phyloP scores from a whole-genome alignment of 768 basidiomycete genomes.

The Hemileccinum rubropunctum region DNA sequence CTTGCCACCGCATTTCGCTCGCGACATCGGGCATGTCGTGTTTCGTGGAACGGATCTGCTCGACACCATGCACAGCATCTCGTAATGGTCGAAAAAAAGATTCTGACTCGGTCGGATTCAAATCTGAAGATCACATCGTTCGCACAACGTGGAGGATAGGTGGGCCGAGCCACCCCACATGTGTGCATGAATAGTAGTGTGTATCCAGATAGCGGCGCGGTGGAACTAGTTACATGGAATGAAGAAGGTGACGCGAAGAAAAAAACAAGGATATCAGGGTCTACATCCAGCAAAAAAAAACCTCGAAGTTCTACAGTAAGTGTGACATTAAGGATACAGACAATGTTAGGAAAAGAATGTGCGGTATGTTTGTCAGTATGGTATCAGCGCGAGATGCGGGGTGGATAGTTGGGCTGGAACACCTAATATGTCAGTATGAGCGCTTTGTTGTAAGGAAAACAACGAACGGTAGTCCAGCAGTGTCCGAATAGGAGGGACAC shows the following conservation, averaged over 20 bases:
- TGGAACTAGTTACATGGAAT: neutral
- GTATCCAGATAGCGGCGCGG: neutral
- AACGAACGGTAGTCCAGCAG: conserved; percentile 59
- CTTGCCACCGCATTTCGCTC: conserved; percentile 58
- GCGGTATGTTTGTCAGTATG: conserved; percentile 11
- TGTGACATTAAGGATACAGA: conserved; percentile 13
- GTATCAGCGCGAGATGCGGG: conserved; percentile 22
- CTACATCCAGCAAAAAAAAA: conserved; percentile 2
- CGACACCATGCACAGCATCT: neutral
- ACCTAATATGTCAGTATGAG: conserved; percentile 3
- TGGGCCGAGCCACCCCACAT: conserved; percentile 1
- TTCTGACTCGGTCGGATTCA: neutral
- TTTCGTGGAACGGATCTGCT: conserved; percentile 61
- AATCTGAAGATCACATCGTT: neutral
- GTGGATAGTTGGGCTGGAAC: conserved; percentile 30
- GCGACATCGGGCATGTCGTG: conserved; percentile 61
- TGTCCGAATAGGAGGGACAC: conserved; percentile 72
- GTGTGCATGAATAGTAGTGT: neutral
- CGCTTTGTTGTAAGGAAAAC: neutral
- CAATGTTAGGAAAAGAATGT: conserved; percentile 18
- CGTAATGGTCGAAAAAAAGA: neutral
- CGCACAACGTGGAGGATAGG: neutral
- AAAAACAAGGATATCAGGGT: neutral
- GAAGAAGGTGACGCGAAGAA: neutral
- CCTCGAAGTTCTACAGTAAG: conserved; percentile 17